Conservation (phyloP, 768 basidiomycete genomes). For the Cystofilobasidium ferigula region DNA sequence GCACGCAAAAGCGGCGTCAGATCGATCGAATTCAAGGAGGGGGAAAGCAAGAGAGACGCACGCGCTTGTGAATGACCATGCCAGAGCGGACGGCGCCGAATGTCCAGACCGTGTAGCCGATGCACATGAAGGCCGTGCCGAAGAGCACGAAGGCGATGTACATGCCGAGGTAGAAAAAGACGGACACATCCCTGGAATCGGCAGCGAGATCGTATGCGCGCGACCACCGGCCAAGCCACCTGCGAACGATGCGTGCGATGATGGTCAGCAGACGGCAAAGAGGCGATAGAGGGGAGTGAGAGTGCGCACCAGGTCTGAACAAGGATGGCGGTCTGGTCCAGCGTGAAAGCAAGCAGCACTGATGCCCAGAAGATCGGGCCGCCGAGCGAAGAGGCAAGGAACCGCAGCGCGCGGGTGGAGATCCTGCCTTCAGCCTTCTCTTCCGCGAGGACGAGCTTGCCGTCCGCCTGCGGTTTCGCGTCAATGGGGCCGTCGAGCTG, state of each 20-base stretch:
- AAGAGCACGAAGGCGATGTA: slow-evolving; percentile 34
- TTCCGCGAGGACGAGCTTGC: slow-evolving; percentile 36
- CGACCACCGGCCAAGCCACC: not conserved
- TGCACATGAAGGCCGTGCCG: slow-evolving; percentile 19
- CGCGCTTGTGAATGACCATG: slow-evolving; percentile 20
- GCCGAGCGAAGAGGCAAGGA: slow-evolving; percentile 31
- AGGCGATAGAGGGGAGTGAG: not conserved
- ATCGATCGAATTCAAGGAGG: not conserved
- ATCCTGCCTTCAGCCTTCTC: slow-evolving; percentile 32
- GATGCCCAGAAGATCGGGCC: slow-evolving; percentile 16
- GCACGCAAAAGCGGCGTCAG: not conserved
- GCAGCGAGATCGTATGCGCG: not conserved
- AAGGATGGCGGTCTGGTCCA: slow-evolving; percentile 31
- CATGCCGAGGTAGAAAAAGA: slow-evolving; percentile 29
- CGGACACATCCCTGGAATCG: not conserved
- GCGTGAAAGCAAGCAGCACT: slow-evolving; percentile 32
- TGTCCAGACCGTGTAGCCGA: slow-evolving; percentile 23
- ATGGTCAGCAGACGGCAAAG: not conserved
- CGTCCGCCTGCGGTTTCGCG: slow-evolving; percentile 26
- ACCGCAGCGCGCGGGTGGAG: slow-evolving; percentile 4
- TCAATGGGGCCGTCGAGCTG: slow-evolving; percentile 22
- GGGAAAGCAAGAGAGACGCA: not conserved
- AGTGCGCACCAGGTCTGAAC: slow-evolving; percentile 17
- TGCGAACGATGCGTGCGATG: too few relatives aligned
- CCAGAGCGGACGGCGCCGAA: slow-evolving; percentile 22